Percentiles rank a stretch among this genome's conserved stretches.
Evolutionary conservation across 768 basidiomycete species (phyloP).

Genomic region (Mycena indigotica): DNA sequence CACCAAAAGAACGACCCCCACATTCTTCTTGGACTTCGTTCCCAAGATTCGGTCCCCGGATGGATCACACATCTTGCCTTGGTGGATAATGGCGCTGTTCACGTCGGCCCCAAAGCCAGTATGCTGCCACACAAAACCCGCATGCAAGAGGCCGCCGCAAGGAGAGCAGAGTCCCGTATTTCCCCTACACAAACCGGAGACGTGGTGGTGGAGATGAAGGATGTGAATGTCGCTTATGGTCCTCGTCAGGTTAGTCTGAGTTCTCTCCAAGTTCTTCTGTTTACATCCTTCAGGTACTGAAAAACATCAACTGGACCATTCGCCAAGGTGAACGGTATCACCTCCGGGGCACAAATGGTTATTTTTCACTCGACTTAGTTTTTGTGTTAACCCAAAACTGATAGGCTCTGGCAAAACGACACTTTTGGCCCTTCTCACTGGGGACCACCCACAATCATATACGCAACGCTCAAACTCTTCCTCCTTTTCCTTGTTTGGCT

Average conservation of each 20-base stretch:
- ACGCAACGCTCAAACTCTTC: constrained; percentile 57
- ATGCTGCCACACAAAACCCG: constrained; percentile 32
- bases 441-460: constrained; percentile 95
- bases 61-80: constrained; percentile 73
- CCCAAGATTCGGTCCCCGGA: constrained; percentile 71
- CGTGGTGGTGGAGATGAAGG: constrained; percentile 60
- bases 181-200: constrained; percentile 27
- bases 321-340: constrained; percentile 86
- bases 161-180: neutral
- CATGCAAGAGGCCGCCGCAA: neutral
- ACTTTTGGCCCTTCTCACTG: constrained; percentile 83
- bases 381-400: neutral
- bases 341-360: constrained; percentile 86
- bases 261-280: neutral
- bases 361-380: neutral
- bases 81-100: constrained; percentile 50
- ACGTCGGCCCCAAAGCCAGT: constrained; percentile 52
- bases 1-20: constrained; percentile 54
- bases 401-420: constrained; percentile 95
- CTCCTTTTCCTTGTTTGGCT: constrained; percentile 58
- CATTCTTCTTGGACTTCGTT: constrained; percentile 65
- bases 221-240: constrained; percentile 73
- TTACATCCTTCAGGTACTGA: constrained; percentile 58
- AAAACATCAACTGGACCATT: constrained; percentile 81
- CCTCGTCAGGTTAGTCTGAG: constrained; percentile 56